Conservation (phyloP, 1,284 basidiomycete species). For the Ceratobasidium sp. region DNA sequence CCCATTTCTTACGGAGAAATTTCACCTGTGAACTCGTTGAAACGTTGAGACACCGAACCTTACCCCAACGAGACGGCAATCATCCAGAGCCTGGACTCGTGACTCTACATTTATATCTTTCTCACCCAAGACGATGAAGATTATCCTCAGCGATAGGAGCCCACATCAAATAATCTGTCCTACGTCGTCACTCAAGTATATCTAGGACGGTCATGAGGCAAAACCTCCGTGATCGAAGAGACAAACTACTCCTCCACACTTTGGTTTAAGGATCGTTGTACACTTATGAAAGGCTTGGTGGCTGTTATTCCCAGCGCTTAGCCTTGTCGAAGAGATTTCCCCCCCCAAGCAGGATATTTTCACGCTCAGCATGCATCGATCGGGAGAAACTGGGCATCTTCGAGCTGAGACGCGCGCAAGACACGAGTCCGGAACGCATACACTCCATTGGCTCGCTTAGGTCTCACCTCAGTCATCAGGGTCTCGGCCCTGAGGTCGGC, state of each 20-base stretch:
- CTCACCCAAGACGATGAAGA: background rate
- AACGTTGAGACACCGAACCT: background rate
- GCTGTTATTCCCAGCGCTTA: background rate
- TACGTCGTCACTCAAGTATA: background rate
- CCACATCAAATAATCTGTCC: background rate
- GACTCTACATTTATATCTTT: background rate
- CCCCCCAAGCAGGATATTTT: background rate
- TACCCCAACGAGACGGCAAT: slow-evolving; percentile 5
- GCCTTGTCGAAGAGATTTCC: background rate
- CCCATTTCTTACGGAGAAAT: no score
- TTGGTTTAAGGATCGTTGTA: background rate
- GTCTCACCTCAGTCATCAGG: no score
- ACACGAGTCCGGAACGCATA: slow-evolving; percentile 20
- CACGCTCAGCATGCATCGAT: slow-evolving; percentile 20
- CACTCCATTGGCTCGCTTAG: slow-evolving; percentile 5
- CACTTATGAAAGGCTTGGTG: background rate
- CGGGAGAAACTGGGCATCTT: background rate
- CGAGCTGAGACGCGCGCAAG: slow-evolving; percentile 28
- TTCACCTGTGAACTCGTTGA: background rate
- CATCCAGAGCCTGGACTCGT: background rate
- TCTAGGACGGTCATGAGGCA: background rate
- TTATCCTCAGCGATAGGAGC: background rate
- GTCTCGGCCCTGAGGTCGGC: slow-evolving; percentile 10
- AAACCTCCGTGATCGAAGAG: slow-evolving; percentile 12
- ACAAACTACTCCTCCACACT: background rate